Evolutionary conservation across 2,329 filamentous ascomycete species (phyloP), one percentile per base, ranked within the genome.

Genomic region (Colletotrichum endophyticum): DNA sequence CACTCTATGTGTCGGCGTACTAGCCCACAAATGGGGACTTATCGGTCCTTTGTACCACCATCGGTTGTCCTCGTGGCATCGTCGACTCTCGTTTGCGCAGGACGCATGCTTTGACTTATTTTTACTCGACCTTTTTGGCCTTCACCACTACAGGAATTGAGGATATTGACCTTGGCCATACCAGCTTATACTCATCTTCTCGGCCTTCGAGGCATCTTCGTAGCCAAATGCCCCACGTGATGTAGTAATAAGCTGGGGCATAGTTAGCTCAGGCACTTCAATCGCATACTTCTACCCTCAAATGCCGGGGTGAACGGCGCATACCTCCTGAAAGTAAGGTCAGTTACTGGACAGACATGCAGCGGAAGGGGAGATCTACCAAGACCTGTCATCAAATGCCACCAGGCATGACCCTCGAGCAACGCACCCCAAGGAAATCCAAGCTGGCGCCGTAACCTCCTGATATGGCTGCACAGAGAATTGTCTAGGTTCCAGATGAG

Each of bases 181-280:
- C 81, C 72, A 97, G 86, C 80, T 90, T 88, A 81, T 92, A 97
- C 81, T 96, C 91, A 57, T 94, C 91, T 81, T 95, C 94, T 62
- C 89, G 89, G 5, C 92, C 91, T 77, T 96, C 95, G 66, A 97
- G 86, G 80, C 94, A 95, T 78, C 94, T 92, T 56, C 95, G 91
- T 22, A 97, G 88, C 93, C 95, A 96, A 30, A 96, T 92, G 5
- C 95, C 94, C 95, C 95, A 98, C 16, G 92, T 88, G 79, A 98
- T 95, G 82, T 96, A 95, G 82, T 94, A 94, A 84, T 98, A 98
- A 19, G 95, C 95, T 83, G 73, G 53, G 15, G 56, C 39, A 12
- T 15, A 6, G 59, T 77, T 66, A 77, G 77, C 71, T 27, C 27
- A 68, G 25, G 15, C 27, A 16, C 56, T n/a, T 22, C 15, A 61